Evolutionary conservation across 352 stramenopile species (phyloP), one percentile per base, ranked within the genome.

Genomic region (Phytophthora hybrid): DNA sequence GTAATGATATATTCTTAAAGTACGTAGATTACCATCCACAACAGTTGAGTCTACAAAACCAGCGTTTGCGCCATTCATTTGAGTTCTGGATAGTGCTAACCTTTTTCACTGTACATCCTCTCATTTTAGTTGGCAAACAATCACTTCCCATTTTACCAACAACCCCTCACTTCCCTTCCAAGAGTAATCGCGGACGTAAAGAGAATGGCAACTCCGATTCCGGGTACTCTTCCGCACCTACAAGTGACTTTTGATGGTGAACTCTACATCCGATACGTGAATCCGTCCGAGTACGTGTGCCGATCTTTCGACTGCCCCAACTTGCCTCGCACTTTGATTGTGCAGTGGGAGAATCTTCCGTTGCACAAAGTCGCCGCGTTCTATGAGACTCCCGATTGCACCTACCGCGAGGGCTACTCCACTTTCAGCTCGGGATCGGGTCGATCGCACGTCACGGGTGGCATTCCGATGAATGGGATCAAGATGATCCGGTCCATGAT

Each of bases 311-410:
- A 39, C 26, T 63, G 51, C 14, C 37, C 62, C 26, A n/a, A 26
- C 41, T 23, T 63, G 26, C 34, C 52, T 5, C 18, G 16, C 16
- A 14, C 63, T 5, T 2, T 13, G 23, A 19, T 69, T 0, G 52
- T 69, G 19, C 10, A 6, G 5, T 69, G 63, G 63, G 44, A 6
- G 23, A 8, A 63, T 34, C 52, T 69, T n/a, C 54, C 63, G 14
- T 26, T 71, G 31, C 19, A 71, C 41, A 58, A 71, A 53, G 46
- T 63, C 9, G 63, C 63, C 11, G 55, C 63, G 14, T 71, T 64
- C 32, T 71, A 71, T 10, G 63, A 71, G 46, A 71, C 54, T 2
- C n/a, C 13, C 7, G 63, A 71, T 21, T 70, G 54, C 44, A 70
- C 53, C 4, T 63, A 64, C 32, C 37, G 31, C 39, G 18, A 16